A percentile compares a stretch with the other conserved stretches of the same genome.
Conservation (phyloP, 164 flowering plant genomes). For the Buxus sempervirens region DNA sequence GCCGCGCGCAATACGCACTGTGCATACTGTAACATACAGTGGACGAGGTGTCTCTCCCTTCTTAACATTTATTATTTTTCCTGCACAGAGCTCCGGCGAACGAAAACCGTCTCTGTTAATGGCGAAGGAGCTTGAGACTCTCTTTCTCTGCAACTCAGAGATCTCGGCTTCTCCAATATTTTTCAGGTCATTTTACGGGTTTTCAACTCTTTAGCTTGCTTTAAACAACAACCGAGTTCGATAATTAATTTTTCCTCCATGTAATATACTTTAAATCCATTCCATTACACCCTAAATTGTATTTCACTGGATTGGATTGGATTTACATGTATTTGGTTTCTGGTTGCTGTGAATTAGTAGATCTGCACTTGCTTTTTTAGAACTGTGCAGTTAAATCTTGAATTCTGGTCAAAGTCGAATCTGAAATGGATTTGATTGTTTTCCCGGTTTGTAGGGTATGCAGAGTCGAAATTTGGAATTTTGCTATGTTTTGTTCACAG, state of each 20-base stretch:
- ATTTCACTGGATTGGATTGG: not conserved
- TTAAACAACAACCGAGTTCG: not conserved
- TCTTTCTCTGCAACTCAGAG: constrained; percentile 8
- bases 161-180: constrained; percentile 9
- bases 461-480: not conserved
- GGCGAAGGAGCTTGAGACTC: constrained; percentile 15
- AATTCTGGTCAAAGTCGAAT: not conserved
- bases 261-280: not conserved
- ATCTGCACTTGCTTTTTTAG: not conserved
- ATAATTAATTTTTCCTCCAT: not conserved
- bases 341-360: no score
- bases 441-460: not conserved
- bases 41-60: not conserved
- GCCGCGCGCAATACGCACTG: not conserved
- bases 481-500: not conserved
- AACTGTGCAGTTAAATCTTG: not conserved
- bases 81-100: not conserved
- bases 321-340: no score
- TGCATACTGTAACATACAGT: not conserved
- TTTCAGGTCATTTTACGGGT: constrained; percentile 6
- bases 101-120: constrained; percentile 7
- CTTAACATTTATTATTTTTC: not conserved
- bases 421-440: not conserved
- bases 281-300: not conserved
- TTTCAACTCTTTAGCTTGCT: not conserved